Base-by-base conservation (phyloP, 169 alveolate species). In the Plasmodium blacklocki region DNA sequence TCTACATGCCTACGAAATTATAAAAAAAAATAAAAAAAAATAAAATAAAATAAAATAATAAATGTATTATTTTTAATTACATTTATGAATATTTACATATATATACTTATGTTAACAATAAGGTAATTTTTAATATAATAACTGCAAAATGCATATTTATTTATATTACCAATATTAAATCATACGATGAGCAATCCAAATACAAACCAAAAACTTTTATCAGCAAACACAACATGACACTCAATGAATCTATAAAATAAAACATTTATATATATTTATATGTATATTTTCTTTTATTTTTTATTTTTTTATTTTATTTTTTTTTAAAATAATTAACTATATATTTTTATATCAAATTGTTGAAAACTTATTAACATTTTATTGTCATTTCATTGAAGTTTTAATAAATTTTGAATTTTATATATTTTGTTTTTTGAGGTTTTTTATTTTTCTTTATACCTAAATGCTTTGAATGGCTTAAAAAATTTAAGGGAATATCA, bases 121-220 rank as follows among this genome's bases (percentile, higher is more conserved):
- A 26, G 7, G 1, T 26, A 15, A 2, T 60, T 9, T 60, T 60
- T n/a, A 18, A 60, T n/a, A 60, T 18, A 60, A 14, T 26, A 18
- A 18, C 29, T 60, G 19, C 5, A 26, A 60, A 60, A n/a, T 39
- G 56, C 6, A 26, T 26, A 74, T 56, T 45, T 59, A 64, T 64
- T 58, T 0, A n/a, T 32, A 39, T 63, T 83, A 83, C 91, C 52
- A 15, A 18, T 21, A 83, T 83, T 21, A 83, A 68, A 26, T 71
- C 91, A 49, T 21, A 19, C 9, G 64, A 43, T 43, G 73, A 15
- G 67, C 85, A 83, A 23, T 52, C 60, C 64, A 71, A 6, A 49
- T 83, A 83, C 49, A 73, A 56, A 50, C 91, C 60, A 19, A 83
- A 67, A 52, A 68, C 83, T 49, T 71, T 83, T 71, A 83, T 70